Conservation (phyloP, 2,329 filamentous ascomycete genomes). For the Botryotinia narcissicola region DNA sequence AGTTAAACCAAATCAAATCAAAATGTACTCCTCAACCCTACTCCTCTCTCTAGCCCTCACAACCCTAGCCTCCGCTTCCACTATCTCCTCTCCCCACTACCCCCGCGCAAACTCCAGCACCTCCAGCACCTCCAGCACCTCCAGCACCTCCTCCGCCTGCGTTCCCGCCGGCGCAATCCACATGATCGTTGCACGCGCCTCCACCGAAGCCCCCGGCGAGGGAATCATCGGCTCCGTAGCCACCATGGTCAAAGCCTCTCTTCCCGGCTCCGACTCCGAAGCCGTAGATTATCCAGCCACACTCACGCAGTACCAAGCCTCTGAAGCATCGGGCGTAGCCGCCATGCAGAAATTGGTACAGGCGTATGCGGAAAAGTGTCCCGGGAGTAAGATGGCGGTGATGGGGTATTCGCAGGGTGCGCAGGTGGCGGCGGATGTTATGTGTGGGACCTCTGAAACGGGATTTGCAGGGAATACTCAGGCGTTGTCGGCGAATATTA, state of each 20-base stretch:
- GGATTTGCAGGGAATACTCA: neutral
- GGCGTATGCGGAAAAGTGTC: constrained; percentile 37
- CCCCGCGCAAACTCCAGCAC: neutral
- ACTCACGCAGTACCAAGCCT: constrained; percentile 32
- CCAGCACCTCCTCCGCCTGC: neutral
- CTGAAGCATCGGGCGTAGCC: constrained; percentile 37
- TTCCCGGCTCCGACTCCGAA: constrained; percentile 39
- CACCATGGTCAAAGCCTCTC: constrained; percentile 33
- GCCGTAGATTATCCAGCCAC: constrained; percentile 40
- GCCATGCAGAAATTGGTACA: constrained; percentile 37
- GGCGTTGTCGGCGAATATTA: constrained; percentile 20
- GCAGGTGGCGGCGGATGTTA: constrained; percentile 36
- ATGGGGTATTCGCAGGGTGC: constrained; percentile 32
- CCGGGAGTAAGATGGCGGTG: constrained; percentile 35
- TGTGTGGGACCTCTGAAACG: constrained; percentile 27
- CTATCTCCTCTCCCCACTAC: neutral
- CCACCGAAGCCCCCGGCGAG: constrained; percentile 38
- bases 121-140: neutral
- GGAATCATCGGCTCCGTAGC: constrained; percentile 40
- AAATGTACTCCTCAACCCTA: neutral
- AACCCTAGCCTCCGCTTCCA: neutral
- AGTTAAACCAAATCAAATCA: neutral
- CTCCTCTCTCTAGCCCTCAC: neutral
- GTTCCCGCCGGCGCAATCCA: constrained; percentile 25
- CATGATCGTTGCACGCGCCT: constrained; percentile 42